Base-by-base conservation (phyloP, 108 stramenopile species). In the Stephanodiscus minutulus region DNA sequence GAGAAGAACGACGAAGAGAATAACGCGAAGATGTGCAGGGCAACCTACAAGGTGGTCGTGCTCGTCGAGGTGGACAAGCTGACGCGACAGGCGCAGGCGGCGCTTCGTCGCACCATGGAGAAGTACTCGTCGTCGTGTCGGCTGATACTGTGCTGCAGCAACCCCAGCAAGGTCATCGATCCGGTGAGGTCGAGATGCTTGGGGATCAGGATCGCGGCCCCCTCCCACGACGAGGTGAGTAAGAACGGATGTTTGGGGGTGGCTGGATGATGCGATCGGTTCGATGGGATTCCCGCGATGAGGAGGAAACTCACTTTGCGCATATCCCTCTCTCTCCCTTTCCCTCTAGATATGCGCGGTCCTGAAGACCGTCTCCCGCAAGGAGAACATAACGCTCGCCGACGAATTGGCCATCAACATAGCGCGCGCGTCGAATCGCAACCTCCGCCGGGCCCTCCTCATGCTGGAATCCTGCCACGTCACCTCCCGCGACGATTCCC, bases 61-160 rank as follows among this genome's bases (percentile, higher is more conserved):
- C 80, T 99, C 28, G 83, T 84, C 13, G 98, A 98, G 52, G 98
- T 97, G 10, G 99, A 99, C 72, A 84, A 88, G 28, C 82, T 99
- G 35, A 89, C 93, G 6, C 84, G 82, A 56, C 95, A 94, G 73
- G 97, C 97, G 31, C 97, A 98, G 83, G 93, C 95, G 12, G 97
- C 88, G 13, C 72, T 98, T 55, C 88, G 99, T 70, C 86, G 97
- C 33, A 99, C 99, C 20, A 99, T 99, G 99, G 99, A 99, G 68
- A 98, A 97, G 74, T 98, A 96, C 78, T 91, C 89, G 3, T 48
- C 70, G n/a, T 76, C 85, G n/a, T 98, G 97, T 77, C 88, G 98
- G 25, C 76, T 99, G 54, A 97, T 99, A 73, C 82, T 99, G 27
- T 86, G 85, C 54, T 97, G 97, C 73, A 89, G 93, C 52, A 93